These are phyloP conservation scores for Heritiera fomes DNA, from an alignment of 345 rosid genomes.

Conservation along the genomic window DNA sequence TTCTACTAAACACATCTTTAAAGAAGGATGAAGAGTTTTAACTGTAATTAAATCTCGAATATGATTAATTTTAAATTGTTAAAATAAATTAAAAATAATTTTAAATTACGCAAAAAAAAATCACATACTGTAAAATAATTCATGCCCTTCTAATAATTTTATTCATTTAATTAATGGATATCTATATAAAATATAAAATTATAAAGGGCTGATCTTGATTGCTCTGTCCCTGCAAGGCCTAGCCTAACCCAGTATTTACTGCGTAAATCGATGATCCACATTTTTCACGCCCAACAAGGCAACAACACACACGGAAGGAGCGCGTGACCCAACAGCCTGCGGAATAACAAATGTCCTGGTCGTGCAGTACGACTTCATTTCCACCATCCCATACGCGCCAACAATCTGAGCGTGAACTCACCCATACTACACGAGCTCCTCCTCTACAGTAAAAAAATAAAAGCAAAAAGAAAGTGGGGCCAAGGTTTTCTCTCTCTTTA, in stretches of 20 bases:
- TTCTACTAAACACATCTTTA: no score
- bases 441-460: neutral
- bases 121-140: no score
- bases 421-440: no score
- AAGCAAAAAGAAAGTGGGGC: neutral
- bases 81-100: no score
- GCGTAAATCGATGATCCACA: neutral
- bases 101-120: no score
- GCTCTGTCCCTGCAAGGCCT: neutral
- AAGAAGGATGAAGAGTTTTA: no score
- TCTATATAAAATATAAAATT: neutral
- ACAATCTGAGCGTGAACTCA: neutral
- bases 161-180: no score
- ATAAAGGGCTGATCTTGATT: neutral
- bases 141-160: no score
- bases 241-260: neutral
- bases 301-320: neutral
- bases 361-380: neutral
- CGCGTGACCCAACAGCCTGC: neutral
- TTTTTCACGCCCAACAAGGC: neutral
- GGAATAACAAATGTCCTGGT: constrained; percentile 4
- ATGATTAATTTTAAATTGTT: no score
- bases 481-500: neutral
- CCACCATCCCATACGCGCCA: neutral
- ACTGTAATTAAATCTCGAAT: no score